Conservation (phyloP, 208 protist species). For the Acanthamoeba divionensis region DNA sequence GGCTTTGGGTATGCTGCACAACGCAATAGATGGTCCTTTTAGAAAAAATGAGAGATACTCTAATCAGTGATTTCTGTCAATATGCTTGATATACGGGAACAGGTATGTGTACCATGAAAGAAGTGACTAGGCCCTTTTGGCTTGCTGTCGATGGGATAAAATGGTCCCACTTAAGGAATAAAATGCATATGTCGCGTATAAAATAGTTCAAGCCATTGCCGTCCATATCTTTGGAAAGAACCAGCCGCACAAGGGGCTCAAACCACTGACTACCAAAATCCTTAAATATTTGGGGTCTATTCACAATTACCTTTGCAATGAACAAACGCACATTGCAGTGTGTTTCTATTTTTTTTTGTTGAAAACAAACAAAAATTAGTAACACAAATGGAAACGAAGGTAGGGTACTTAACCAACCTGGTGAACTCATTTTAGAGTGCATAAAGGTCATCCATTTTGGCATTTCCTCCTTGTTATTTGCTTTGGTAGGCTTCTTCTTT, state of each 20-base stretch:
- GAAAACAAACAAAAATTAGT: background rate
- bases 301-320: conserved; percentile 75
- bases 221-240: conserved; percentile 53
- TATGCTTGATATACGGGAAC: background rate
- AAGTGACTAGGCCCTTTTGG: conserved; percentile 42
- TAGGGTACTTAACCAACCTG: background rate
- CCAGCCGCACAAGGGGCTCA: conserved; percentile 72
- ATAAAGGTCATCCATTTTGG: conserved; percentile 83
- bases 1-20: conserved; percentile 57
- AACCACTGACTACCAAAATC: conserved; percentile 69
- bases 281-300: conserved; percentile 58
- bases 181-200: conserved; percentile 77
- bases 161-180: conserved; percentile 74
- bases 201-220: conserved; percentile 83
- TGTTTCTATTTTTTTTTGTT: conserved; percentile 30
- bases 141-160: conserved; percentile 3
- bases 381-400: background rate
- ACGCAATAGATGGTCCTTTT: conserved; percentile 66
- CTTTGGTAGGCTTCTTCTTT: background rate
- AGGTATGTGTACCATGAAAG: background rate
- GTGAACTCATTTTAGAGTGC: conserved; percentile 59
- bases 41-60: background rate
- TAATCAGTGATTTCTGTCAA: background rate
- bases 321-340: conserved; percentile 76
- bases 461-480: conserved; percentile 55